Evolutionary conservation across 805 yeast species (phyloP), one percentile per base, ranked within the genome.

Genomic region (Wickerhamomyces queroliae): DNA sequence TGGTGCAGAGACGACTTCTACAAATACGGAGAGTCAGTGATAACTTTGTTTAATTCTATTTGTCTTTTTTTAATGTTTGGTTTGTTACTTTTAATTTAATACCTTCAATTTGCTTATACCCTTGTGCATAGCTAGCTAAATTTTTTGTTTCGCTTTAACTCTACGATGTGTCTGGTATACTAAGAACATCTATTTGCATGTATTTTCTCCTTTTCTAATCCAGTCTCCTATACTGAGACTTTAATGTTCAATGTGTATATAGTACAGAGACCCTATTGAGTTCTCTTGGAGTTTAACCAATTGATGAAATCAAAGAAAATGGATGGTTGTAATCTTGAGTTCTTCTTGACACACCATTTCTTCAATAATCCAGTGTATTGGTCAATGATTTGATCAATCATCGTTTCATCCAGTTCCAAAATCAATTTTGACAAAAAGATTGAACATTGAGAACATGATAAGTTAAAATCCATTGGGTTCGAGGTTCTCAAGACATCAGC

Each of bases 291-390:
- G 46, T 69, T 70, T 33, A 83, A 56, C 90, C 93, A 90, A 62
- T 88, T 88, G 53, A 84, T 72, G 45, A 87, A 76, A 50, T 89
- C 96, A 47, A 78, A 72, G 56, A 84, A 88, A 52, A 85, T 56
- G 11, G 74, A 64, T 8, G 82, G 66, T 17, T 72, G 70, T 18
- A 75, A 59, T 47, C 72, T 76, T 47, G 74, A 66, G 35, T 64
- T 60, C 15, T 64, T 54, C 44, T 67, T 60, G 17, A 48, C 50
- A 33, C 79, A 70, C 96, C 96, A 89, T 16, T 53, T 49, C 46
- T 76, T 73, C 58, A 87, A 50, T 10, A 83, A 62, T 0, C 55
- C 58, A 5, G 74, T 50, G 59, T 89, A 89, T 11, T 79, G 46
- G 36, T 74, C 78, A 32, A 78, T 64, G 20, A 87, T 64, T 19